Percentiles rank a stretch among this genome's conserved stretches.
These are phyloP conservation scores for Teratosphaeria pseudoeucalypti DNA, from an alignment of 2,329 filamentous ascomycete genomes.

Conservation along the genomic window DNA sequence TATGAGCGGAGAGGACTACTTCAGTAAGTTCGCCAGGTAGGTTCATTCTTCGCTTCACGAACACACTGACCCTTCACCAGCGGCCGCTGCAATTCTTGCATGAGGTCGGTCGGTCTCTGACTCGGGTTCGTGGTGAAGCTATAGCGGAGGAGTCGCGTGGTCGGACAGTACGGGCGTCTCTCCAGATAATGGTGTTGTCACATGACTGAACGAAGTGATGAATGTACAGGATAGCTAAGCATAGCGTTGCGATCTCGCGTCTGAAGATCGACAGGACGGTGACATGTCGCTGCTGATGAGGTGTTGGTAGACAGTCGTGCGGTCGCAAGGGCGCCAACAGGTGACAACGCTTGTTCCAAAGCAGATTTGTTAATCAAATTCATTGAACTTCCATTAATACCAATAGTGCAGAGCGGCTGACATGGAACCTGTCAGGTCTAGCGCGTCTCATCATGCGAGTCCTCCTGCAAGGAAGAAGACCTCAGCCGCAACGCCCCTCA, in stretches of 20 bases:
- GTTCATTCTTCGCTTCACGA: neutral
- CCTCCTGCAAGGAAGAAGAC: neutral
- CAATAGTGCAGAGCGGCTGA: too few relatives aligned
- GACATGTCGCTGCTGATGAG: too few relatives aligned
- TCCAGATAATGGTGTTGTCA: neutral
- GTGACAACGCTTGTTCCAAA: too few relatives aligned
- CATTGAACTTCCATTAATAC: too few relatives aligned
- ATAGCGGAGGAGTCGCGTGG: neutral
- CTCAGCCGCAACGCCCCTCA: neutral
- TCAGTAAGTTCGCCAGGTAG: neutral
- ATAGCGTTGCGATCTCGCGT: too few relatives aligned
- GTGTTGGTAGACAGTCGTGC: too few relatives aligned
- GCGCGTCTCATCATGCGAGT: too few relatives aligned
- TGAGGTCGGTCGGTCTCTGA: neutral
- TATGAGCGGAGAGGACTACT: slow-evolving; percentile 12
- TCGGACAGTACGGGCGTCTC: neutral
- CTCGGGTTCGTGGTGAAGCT: neutral
- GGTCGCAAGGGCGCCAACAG: too few relatives aligned
- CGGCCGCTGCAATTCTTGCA: neutral
- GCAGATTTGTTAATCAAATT: too few relatives aligned
- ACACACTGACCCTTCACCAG: neutral
- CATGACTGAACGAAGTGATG: neutral
- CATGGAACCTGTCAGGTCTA: too few relatives aligned
- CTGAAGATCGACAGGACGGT: too few relatives aligned
- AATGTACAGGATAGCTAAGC: too few relatives aligned